A percentile compares a stretch with the other conserved stretches of the same genome.
These are phyloP conservation scores for Mortierella sp. DNA, from an alignment of 371 early-diverging fungal species.

Conservation along the genomic window DNA sequence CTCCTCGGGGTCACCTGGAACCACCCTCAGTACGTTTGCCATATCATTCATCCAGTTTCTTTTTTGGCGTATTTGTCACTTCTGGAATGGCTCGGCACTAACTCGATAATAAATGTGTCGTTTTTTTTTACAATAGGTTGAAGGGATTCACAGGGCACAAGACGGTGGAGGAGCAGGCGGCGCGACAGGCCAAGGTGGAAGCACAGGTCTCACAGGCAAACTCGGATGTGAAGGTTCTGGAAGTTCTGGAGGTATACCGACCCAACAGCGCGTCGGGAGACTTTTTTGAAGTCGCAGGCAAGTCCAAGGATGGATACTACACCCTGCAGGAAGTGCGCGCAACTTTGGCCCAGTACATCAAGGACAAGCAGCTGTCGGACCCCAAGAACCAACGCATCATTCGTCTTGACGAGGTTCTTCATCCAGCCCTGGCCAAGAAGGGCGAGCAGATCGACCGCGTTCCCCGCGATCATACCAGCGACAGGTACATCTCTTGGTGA, in stretches of 20 bases:
- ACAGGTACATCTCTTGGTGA: slow-evolving; percentile 22
- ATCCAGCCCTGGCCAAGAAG: slow-evolving; percentile 32
- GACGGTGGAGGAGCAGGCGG: slow-evolving; percentile 49
- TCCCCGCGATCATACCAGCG: slow-evolving; percentile 37
- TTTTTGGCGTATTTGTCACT: too few species aligned
- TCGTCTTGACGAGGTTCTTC: slow-evolving; percentile 29
- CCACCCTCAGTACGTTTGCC: slow-evolving; percentile 60
- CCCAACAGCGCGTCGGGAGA: slow-evolving; percentile 62
- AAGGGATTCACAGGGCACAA: slow-evolving; percentile 45
- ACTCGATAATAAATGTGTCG: too few species aligned
- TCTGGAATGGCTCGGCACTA: background rate
- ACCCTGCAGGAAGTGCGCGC: slow-evolving; percentile 68
- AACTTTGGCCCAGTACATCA: slow-evolving; percentile 72
- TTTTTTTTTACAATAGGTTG: slow-evolving; percentile 7
- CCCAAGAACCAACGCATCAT: slow-evolving; percentile 70
- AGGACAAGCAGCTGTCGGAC: slow-evolving; percentile 67
- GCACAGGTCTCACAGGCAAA: slow-evolving; percentile 27
- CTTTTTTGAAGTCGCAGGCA: slow-evolving; percentile 67
- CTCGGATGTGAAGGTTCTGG: slow-evolving; percentile 27
- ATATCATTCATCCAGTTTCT: background rate
- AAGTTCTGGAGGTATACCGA: slow-evolving; percentile 68
- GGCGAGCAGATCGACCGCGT: slow-evolving; percentile 45
- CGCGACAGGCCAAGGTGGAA: slow-evolving; percentile 38
- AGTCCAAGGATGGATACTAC: slow-evolving; percentile 70
- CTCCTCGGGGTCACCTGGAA: slow-evolving; percentile 72